phyloP scores from a whole-genome alignment of 2,329 filamentous ascomycete species.

The Pseudogymnoascus sp. region DNA sequence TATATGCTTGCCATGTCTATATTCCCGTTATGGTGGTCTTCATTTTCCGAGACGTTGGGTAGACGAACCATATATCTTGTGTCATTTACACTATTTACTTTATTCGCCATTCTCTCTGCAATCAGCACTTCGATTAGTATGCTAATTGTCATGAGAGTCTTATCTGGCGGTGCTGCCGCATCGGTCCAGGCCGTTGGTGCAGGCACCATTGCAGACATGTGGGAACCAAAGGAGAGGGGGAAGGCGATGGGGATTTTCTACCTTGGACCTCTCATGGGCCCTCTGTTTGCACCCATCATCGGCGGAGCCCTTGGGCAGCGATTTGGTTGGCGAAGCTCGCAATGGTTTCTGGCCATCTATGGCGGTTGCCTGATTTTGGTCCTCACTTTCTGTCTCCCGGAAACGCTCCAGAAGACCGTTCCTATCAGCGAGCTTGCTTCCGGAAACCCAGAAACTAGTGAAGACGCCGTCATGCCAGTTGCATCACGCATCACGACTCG shows the following conservation, averaged over 20 bases:
- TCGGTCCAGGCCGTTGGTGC: conserved; percentile 79
- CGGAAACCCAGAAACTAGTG: conserved; percentile 15
- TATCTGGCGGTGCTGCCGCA: conserved; percentile 70
- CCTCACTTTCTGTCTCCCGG: conserved; percentile 57
- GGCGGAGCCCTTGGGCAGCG: conserved; percentile 65
- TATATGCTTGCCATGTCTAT: conserved; percentile 82
- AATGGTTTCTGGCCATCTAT: conserved; percentile 72
- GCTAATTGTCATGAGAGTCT: conserved; percentile 70
- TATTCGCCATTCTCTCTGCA: conserved; percentile 66
- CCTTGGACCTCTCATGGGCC: conserved; percentile 69
- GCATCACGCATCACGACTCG: conserved; percentile 52
- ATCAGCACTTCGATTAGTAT: conserved; percentile 64
- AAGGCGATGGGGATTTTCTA: conserved; percentile 81
- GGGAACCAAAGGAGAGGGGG: conserved; percentile 66
- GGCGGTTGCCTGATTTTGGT: conserved; percentile 52
- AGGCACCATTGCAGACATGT: conserved; percentile 76
- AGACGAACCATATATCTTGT: conserved; percentile 72
- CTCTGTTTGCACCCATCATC: conserved; percentile 68
- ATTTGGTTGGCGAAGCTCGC: conserved; percentile 68
- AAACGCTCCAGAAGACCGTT: conserved; percentile 44
- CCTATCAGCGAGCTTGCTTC: background rate
- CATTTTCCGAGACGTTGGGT: conserved; percentile 68
- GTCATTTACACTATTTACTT: conserved; percentile 65
- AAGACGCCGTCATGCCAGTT: conserved; percentile 13
- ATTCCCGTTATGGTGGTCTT: conserved; percentile 77